These are phyloP conservation scores for Mortierella sp. DNA, from an alignment of 371 early-diverging fungal species.

Conservation along the genomic window DNA sequence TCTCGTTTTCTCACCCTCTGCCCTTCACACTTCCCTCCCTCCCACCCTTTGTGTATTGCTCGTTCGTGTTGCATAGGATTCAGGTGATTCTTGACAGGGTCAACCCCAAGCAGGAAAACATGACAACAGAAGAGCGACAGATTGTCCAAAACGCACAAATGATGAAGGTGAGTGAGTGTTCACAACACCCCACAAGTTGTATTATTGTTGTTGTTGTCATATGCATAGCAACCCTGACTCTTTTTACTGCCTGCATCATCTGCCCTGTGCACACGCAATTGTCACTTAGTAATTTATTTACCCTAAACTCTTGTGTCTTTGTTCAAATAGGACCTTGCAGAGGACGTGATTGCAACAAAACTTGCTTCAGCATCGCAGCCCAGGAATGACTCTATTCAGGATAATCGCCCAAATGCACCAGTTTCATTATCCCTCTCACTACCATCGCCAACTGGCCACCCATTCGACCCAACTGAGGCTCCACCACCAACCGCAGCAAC, in stretches of 20 bases:
- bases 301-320: neutral
- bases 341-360: slow-evolving; percentile 42
- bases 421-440: slow-evolving; percentile 18
- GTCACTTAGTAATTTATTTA: neutral
- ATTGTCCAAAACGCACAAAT: slow-evolving; percentile 47
- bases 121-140: slow-evolving; percentile 45
- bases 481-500: slow-evolving; percentile 31
- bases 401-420: neutral
- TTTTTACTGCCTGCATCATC: neutral
- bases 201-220: neutral
- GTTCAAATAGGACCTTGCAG: slow-evolving; percentile 32
- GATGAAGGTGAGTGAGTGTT: slow-evolving; percentile 42
- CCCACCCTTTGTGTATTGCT: neutral
- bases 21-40: neutral
- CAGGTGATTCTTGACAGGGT: slow-evolving; percentile 40
- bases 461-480: slow-evolving; percentile 24
- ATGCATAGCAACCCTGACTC: neutral
- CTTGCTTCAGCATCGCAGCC: slow-evolving; percentile 12
- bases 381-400: neutral
- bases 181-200: neutral
- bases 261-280: neutral
- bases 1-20: neutral
- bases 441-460: neutral
- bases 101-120: slow-evolving; percentile 28
- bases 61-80: slow-evolving; percentile 21